These are phyloP conservation scores for Collybia nuda DNA, from an alignment of 768 basidiomycete species.

Conservation along the genomic window DNA sequence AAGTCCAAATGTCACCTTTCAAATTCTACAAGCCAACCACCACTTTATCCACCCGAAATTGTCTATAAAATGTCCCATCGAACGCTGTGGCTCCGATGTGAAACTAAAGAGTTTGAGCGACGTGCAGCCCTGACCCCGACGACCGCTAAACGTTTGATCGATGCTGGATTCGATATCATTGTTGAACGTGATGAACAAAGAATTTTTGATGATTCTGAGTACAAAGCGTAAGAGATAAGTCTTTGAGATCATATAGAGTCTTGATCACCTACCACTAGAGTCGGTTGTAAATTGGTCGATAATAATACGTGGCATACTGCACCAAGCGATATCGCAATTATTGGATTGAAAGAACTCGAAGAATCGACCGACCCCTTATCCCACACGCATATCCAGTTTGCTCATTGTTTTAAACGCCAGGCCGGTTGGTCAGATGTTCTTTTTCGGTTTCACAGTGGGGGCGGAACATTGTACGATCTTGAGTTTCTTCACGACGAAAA, in stretches of 20 bases:
- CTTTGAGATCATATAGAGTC: constrained; percentile 1
- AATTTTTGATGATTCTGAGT: constrained; percentile 93
- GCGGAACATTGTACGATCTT: constrained; percentile 88
- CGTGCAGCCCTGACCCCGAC: constrained; percentile 92
- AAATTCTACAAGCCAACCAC: neutral
- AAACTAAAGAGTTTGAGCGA: constrained; percentile 93
- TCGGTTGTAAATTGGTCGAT: constrained; percentile 83
- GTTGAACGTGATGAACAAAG: constrained; percentile 94
- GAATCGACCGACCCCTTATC: constrained; percentile 79
- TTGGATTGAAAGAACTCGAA: constrained; percentile 94
- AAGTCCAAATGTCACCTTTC: neutral
- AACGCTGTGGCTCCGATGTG: constrained; percentile 91
- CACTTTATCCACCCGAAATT: neutral
- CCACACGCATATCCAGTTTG: constrained; percentile 97
- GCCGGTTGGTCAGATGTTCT: constrained; percentile 89
- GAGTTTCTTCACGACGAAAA: constrained; percentile 87
- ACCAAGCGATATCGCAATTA: constrained; percentile 72
- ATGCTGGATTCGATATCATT: constrained; percentile 84
- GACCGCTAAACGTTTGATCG: constrained; percentile 84
- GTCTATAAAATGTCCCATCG: constrained; percentile 43
- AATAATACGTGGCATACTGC: constrained; percentile 90
- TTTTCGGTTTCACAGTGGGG: constrained; percentile 81
- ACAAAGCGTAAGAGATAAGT: constrained; percentile 70
- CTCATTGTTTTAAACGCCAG: constrained; percentile 96
- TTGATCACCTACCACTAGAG: too few species aligned